Evolutionary conservation across 208 protist species (phyloP).

Genomic region (Sergeia podlipaevii): DNA sequence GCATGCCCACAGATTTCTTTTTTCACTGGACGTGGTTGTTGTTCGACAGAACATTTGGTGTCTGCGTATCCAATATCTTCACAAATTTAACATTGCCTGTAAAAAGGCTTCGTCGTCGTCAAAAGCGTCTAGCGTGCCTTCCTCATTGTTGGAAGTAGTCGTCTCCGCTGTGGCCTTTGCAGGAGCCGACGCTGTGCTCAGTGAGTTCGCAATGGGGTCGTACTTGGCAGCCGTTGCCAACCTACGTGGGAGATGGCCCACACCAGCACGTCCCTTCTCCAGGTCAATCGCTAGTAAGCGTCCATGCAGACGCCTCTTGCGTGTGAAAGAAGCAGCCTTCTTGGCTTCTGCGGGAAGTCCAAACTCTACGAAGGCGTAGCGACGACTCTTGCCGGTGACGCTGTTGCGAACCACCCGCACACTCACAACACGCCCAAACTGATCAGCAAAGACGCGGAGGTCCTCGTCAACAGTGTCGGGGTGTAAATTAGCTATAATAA

Average conservation of each 20-base stretch:
- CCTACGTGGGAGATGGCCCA: constrained; percentile 59
- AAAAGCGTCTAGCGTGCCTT: neutral
- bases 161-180: neutral
- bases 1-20: no score
- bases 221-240: constrained; percentile 22
- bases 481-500: constrained; percentile 67
- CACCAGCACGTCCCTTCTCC: constrained; percentile 64
- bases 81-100: constrained; percentile 61
- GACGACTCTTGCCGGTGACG: constrained; percentile 52
- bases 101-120: constrained; percentile 60
- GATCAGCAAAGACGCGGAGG: constrained; percentile 72
- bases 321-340: constrained; percentile 43
- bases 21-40: no score
- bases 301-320: constrained; percentile 63
- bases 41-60: no score
- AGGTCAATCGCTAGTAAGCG: constrained; percentile 54
- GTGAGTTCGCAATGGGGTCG: neutral
- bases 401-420: constrained; percentile 59
- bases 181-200: neutral
- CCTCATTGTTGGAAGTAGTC: neutral
- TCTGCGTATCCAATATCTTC: constrained; percentile 4
- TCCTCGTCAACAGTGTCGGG: constrained; percentile 70
- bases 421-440: constrained; percentile 73
- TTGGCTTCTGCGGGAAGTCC: constrained; percentile 57
- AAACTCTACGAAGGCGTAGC: constrained; percentile 86